Percentiles rank a stretch among this genome's conserved stretches.
These are phyloP conservation scores for Auxenochlorella pyrenoidosa DNA, from an alignment of 139 green algal species.

Conservation along the genomic window DNA sequence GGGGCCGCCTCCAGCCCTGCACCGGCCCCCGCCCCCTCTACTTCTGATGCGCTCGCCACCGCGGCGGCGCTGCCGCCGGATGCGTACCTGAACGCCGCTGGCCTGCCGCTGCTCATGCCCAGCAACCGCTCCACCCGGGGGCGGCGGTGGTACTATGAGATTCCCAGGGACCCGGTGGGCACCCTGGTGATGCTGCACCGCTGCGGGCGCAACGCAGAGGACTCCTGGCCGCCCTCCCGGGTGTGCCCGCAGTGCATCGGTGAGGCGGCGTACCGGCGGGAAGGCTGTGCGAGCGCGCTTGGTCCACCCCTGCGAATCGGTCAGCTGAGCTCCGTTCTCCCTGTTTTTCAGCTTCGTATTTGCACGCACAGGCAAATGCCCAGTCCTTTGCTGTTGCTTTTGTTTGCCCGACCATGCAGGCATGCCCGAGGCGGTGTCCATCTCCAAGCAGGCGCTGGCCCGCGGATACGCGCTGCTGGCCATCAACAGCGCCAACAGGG, in stretches of 20 bases:
- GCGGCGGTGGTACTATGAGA: slow-evolving; percentile 11
- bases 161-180: slow-evolving; percentile 13
- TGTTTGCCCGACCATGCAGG: not conserved
- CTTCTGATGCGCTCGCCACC: no score
- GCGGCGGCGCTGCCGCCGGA: not conserved
- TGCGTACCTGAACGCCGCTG: not conserved
- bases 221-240: slow-evolving; percentile 27
- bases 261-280: not conserved
- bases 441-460: slow-evolving; percentile 21
- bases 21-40: no score
- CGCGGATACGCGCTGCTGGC: slow-evolving; percentile 24
- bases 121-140: slow-evolving; percentile 10
- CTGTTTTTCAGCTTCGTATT: no score
- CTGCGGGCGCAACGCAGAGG: slow-evolving; percentile 31
- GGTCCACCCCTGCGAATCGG: no score
- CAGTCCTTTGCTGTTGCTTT: not conserved
- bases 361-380: no score
- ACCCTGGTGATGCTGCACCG: slow-evolving; percentile 25
- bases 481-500: not conserved
- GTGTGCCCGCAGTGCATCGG: slow-evolving; percentile 32
- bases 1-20: no score
- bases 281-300: no score
- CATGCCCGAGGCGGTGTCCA: slow-evolving; percentile 30
- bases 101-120: slow-evolving; percentile 27
- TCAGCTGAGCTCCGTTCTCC: no score